Percentiles rank a stretch among this genome's conserved stretches.
Evolutionary conservation across 768 basidiomycete genomes (phyloP).

Genomic region (Auriscalpium microsporum): DNA sequence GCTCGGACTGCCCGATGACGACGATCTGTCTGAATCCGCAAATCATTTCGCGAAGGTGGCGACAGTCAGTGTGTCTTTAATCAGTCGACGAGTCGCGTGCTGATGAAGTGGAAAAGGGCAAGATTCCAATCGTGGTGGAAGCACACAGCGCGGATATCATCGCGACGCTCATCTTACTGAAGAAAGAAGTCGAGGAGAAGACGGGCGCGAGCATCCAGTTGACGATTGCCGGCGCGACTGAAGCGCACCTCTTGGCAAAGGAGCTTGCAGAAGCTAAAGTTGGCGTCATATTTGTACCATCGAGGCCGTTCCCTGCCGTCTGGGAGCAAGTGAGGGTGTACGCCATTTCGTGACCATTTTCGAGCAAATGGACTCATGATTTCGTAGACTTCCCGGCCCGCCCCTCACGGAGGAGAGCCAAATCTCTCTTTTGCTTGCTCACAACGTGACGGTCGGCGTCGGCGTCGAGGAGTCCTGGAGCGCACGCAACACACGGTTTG

Average conservation of each 20-base stretch:
- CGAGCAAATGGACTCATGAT: not conserved
- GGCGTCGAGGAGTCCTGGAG: conserved; percentile 61
- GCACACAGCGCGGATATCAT: conserved; percentile 65
- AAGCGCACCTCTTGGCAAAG: conserved; percentile 66
- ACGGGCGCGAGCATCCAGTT: conserved; percentile 35
- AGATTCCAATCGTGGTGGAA: conserved; percentile 51
- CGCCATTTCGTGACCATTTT: conserved; percentile 16
- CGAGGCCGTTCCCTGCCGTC: conserved; percentile 57
- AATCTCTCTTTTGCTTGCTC: conserved; percentile 49
- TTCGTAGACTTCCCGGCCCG: conserved; percentile 55
- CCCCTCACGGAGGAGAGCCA: conserved; percentile 58
- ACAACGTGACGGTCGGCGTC: conserved; percentile 67
- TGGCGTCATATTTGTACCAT: conserved; percentile 61
- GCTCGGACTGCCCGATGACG: conserved; percentile 18
- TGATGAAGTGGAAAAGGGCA: conserved; percentile 29
- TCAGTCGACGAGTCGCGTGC: not conserved
- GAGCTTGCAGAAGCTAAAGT: conserved; percentile 60
- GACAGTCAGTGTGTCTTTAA: not conserved
- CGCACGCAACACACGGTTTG: conserved; percentile 71
- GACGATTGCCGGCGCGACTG: conserved; percentile 49
- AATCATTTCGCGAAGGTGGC: conserved; percentile 37
- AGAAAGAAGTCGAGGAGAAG: conserved; percentile 47
- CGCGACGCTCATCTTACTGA: conserved; percentile 54
- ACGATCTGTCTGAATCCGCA: conserved; percentile 32
- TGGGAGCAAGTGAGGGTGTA: conserved; percentile 69